phyloP scores from a whole-genome alignment of 2,329 filamentous ascomycete species.

The Trematosphaeria pertusa region DNA sequence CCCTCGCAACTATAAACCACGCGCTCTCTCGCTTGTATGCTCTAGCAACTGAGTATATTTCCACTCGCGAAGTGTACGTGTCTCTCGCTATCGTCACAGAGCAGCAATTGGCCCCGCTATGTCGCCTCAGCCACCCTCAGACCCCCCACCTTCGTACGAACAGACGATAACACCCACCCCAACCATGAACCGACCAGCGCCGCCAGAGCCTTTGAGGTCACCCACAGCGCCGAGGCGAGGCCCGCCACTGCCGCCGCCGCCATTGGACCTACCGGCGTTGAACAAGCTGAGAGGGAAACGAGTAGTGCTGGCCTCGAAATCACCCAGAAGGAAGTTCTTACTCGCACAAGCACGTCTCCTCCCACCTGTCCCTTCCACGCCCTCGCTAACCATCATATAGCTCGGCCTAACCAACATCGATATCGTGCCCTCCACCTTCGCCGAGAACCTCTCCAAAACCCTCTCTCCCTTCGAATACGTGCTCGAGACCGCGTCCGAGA shows the following conservation, averaged over 20 bases:
- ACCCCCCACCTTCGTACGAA: constrained; percentile 54
- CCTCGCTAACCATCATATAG: constrained; percentile 52
- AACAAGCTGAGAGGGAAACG: constrained; percentile 77
- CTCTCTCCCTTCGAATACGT: constrained; percentile 91
- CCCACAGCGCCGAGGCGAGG: constrained; percentile 36
- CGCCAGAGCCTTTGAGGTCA: constrained; percentile 24
- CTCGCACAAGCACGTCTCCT: constrained; percentile 67
- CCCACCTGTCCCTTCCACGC: not conserved
- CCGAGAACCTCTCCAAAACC: constrained; percentile 90
- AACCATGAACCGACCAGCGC: constrained; percentile 17
- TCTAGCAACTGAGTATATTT: no score
- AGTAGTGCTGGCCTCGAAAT: constrained; percentile 88
- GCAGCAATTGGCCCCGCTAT: no score
- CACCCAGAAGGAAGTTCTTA: constrained; percentile 82
- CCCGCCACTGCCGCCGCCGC: constrained; percentile 63
- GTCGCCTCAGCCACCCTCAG: constrained; percentile 34
- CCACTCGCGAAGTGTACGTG: no score
- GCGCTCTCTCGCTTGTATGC: no score
- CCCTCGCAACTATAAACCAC: no score
- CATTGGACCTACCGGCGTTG: constrained; percentile 81
- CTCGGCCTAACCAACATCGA: constrained; percentile 84
- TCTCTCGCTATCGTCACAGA: no score
- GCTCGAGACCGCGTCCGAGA: constrained; percentile 81
- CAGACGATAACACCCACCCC: constrained; percentile 18
- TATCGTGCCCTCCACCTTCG: constrained; percentile 80